Base-by-base conservation (phyloP, 345 rosid species). In the Hevea brasiliensis region DNA sequence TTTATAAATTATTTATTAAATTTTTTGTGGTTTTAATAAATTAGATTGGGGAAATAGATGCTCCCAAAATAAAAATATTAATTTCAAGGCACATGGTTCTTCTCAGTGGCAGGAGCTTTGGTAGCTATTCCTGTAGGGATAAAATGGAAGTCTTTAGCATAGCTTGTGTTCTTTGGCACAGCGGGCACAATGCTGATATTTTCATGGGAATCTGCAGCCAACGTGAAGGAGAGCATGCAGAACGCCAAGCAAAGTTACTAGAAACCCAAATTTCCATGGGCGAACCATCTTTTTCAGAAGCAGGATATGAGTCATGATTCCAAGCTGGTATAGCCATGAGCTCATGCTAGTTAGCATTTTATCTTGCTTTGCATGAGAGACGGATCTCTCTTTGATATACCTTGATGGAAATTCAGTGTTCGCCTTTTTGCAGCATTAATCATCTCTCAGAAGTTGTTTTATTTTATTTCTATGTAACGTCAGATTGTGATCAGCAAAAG, bases 81-180 rank as follows among this genome's bases (percentile, higher is more conserved):
- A n/a, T n/a, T n/a, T n/a, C n/a, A n/a, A 83, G 98, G 98, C 14
- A 92, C 98, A 24, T 90, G 98, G 98, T 89, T 94, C 50, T 94
- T 94, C 84, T 90, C 98, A 6, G 92, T 88, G 1, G 84, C 83
- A 0, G 98, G 98, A 7, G 97, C 97, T 75, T 82, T 94, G 84
- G 70, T 90, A 8, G 98, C 98, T 3, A 94, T 92, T 79, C 98
- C 98, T 0, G 90, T 90, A 20, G 98, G 98, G 20, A 94, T 94
- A 51, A 94, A 87, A 74, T 85, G 92, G 56, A 94, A 92, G 81
- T 94, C 98, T 50, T 75, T 94, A 24, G 96, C 85, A 3, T 96
- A 97, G 10, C 94, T 94, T 6, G 98, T 92, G 71, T 92, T 92
- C 88, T 92, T 94, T 12, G 97, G 98, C 80, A 92, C 98, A 15